phyloP scores from a whole-genome alignment of 140 eudicot species.

The Senecio squalidus region DNA sequence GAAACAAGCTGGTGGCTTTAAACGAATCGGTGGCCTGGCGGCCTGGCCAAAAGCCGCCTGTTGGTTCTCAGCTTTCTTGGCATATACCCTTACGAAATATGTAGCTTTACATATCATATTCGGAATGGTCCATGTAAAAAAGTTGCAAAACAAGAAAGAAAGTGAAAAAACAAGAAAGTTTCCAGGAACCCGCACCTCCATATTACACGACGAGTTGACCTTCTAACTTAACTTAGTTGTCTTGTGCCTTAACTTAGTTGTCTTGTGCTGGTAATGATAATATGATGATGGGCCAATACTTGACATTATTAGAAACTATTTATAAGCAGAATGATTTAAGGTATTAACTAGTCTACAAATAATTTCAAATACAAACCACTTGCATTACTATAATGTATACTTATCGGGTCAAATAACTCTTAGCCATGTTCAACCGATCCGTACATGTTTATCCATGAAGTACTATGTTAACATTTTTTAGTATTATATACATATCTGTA shows the following conservation, averaged over 20 bases:
- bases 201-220: not conserved
- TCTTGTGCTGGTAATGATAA: not conserved
- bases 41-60: conserved; percentile 46
- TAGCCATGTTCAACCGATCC: not conserved
- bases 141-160: too few species aligned
- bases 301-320: not conserved
- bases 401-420: not conserved
- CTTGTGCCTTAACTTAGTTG: not conserved
- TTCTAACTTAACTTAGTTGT: too few species aligned
- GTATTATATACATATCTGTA: not conserved
- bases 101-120: conserved; percentile 36
- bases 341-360: not conserved
- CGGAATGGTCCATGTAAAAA: conserved; percentile 30
- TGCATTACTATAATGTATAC: not conserved
- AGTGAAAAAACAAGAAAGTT: too few species aligned
- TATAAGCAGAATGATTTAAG: not conserved
- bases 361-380: not conserved
- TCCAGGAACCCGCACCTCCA: too few species aligned
- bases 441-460: not conserved
- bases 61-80: conserved; percentile 17
- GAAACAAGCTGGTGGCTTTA: conserved; percentile 33
- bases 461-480: not conserved
- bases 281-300: not conserved
- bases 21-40: conserved; percentile 40
- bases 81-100: conserved; percentile 51